Evolutionary conservation across 163 green algal species (phyloP), one percentile per base, ranked within the genome.

Genomic region (Trebouxiophyceae sp.): DNA sequence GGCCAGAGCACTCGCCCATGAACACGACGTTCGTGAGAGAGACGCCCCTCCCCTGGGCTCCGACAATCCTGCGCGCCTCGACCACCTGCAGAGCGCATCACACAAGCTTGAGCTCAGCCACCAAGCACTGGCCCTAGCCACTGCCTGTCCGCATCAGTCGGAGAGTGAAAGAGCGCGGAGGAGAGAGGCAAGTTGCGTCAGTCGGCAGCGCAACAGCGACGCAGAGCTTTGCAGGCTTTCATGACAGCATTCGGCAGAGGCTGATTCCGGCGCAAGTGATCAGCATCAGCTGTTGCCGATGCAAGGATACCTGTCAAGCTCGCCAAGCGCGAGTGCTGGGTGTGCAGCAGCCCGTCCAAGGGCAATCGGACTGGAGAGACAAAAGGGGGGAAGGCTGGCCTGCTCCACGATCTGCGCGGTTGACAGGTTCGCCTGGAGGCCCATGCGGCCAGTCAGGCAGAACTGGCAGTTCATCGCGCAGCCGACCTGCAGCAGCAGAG

Each of bases 401-500:
- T 96, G 90, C 65, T 97, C 86, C 6, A 97, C 81, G 50, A 98
- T 96, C 81, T 97, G 86, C 4, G 76, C 86, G 23, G 91, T 74
- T 12, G 66, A 85, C 0, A 97, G 83, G 69, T 94, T 87, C 30
- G 63, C 77, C 30, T 60, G 61, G 28, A 88, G 70, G 5, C 86
- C 82, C 82, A 90, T 82, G 19, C 71, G 71, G 19, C 87, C 92
- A 12, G 91, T 97, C 80, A 82, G 91, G 77, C 91, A 97, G 77
- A 97, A 97, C 78, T 95, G 81, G 78, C 92, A 97, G 69, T 88
- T 89, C 87, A 95, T 94, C 22, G 86, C 92, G 68, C 91, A 97
- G 20, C 91, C 91, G 12, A 97, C 81, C 77, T 95, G 84, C 47
- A 50, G 16, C 16, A 16, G 16, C 8, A n/a, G 39, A 50, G 12